phyloP scores from a whole-genome alignment of 768 basidiomycete genomes.

The Lactarius evosmus region DNA sequence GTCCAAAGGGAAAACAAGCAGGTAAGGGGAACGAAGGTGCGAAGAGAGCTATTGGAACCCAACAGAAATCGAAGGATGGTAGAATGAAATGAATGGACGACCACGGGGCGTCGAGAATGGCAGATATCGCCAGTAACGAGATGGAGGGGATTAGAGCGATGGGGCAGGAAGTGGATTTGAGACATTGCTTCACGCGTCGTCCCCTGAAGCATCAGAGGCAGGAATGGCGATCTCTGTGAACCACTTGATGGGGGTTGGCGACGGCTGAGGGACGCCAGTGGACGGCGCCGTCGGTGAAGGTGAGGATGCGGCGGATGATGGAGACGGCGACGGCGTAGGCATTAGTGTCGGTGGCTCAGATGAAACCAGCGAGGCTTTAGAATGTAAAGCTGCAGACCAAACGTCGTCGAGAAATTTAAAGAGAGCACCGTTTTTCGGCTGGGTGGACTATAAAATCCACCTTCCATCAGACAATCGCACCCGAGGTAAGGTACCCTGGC shows the following conservation, averaged over 20 bases:
- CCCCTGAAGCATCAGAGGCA: background rate
- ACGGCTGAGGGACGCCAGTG: background rate
- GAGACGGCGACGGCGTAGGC: background rate
- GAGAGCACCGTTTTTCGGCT: background rate
- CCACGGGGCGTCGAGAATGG: background rate
- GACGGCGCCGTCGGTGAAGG: background rate
- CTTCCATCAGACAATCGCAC: background rate
- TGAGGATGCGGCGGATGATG: background rate
- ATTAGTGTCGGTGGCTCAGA: background rate
- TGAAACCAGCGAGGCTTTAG: background rate
- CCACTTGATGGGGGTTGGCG: background rate
- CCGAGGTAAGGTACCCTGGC: background rate
- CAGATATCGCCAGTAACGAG: background rate
- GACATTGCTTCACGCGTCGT: background rate
- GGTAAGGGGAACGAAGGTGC: background rate
- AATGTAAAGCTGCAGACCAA: background rate
- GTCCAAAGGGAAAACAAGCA: background rate
- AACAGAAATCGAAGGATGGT: background rate
- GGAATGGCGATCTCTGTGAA: conserved; percentile 1
- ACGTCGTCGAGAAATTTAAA: background rate
- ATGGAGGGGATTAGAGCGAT: background rate
- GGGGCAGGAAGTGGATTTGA: background rate
- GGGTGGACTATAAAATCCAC: background rate
- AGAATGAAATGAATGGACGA: background rate
- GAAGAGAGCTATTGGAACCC: background rate